phyloP scores from a whole-genome alignment of 129 eudicot species.

The Erigeron canadensis region DNA sequence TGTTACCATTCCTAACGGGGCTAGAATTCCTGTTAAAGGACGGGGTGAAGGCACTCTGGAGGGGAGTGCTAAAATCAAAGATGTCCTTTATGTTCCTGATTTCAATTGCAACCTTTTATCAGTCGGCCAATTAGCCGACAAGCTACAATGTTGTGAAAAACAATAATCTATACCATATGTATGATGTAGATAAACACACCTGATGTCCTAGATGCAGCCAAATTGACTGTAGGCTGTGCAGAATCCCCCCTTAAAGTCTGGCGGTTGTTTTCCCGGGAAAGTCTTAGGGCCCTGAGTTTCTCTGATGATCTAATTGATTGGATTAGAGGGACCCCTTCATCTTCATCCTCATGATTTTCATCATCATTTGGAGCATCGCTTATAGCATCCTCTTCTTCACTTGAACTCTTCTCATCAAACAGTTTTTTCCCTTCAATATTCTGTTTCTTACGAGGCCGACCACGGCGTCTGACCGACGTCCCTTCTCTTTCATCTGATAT shows the following conservation, averaged over 20 bases:
- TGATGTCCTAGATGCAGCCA: conserved; percentile 55
- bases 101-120: background rate
- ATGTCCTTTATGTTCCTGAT: background rate
- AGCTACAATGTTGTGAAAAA: too few species aligned
- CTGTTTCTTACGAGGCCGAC: conserved; percentile 78
- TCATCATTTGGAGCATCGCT: conserved; percentile 63
- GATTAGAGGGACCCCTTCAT: conserved; percentile 72
- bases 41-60: background rate
- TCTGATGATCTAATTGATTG: conserved; percentile 64
- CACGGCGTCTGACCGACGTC: conserved; percentile 66
- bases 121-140: background rate
- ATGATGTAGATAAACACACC: conserved; percentile 27
- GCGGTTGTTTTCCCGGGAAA: conserved; percentile 45
- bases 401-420: conserved; percentile 75
- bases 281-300: conserved; percentile 63
- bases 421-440: conserved; percentile 67
- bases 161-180: background rate
- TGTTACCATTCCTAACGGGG: background rate
- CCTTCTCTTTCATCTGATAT: conserved; percentile 71
- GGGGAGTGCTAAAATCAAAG: background rate
- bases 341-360: conserved; percentile 62
- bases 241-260: conserved; percentile 35
- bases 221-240: conserved; percentile 39
- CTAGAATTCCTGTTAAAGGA: background rate
- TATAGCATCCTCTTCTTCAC: conserved; percentile 81